Evolutionary conservation across 2,329 filamentous ascomycete species (phyloP).

Genomic region (Arthrobotrys sinensis): DNA sequence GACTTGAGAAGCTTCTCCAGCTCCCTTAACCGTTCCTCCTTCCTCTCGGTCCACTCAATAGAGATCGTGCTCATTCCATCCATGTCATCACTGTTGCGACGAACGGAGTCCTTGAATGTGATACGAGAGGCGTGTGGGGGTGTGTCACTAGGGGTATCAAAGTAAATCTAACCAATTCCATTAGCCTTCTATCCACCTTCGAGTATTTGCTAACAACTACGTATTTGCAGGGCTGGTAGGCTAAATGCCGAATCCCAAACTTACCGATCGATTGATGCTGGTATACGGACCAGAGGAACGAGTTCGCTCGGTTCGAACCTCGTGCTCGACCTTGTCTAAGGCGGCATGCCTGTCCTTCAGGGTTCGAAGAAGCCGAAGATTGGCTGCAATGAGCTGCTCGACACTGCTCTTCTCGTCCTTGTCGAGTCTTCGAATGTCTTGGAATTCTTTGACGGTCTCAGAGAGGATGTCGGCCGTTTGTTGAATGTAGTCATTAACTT

Average conservation of each 20-base stretch:
- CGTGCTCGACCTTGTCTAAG: constrained; percentile 56
- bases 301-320: constrained; percentile 43
- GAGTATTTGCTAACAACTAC: not conserved
- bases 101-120: constrained; percentile 50
- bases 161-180: constrained; percentile 36
- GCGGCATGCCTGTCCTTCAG: constrained; percentile 55
- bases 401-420: constrained; percentile 32
- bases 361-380: constrained; percentile 54
- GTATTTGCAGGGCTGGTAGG: not conserved
- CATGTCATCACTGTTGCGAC: constrained; percentile 60
- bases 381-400: constrained; percentile 52
- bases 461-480: constrained; percentile 56
- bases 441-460: constrained; percentile 46
- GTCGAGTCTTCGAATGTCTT: constrained; percentile 13
- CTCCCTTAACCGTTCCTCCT: constrained; percentile 46
- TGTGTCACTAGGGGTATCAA: constrained; percentile 43
- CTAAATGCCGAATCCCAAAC: not conserved
- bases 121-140: constrained; percentile 50
- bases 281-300: constrained; percentile 49
- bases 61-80: constrained; percentile 56
- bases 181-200: constrained; percentile 9
- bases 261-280: constrained; percentile 55
- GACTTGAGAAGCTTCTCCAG: constrained; percentile 44
- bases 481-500: constrained; percentile 57
- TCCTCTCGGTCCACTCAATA: constrained; percentile 45